Conservation (phyloP, 495 filamentous ascomycete genomes). For the Xanthoparmelia taractica region DNA sequence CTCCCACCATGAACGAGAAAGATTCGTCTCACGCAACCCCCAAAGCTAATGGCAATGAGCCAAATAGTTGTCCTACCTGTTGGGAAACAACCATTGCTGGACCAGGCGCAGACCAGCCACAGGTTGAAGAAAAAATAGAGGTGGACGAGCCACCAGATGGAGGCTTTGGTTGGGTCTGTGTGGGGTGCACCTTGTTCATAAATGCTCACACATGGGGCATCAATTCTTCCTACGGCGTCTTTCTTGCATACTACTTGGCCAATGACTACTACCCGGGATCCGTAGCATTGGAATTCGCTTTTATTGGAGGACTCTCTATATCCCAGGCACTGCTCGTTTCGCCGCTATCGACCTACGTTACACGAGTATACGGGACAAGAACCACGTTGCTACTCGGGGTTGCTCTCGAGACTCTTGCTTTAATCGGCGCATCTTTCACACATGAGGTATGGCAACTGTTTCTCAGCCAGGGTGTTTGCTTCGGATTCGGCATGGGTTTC, state of each 20-base stretch:
- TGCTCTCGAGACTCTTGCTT: conserved; percentile 44
- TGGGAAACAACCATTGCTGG: not conserved
- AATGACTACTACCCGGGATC: conserved; percentile 48
- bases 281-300: conserved; percentile 52
- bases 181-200: conserved; percentile 44
- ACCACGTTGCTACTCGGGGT: conserved; percentile 47
- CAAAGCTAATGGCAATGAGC: not conserved
- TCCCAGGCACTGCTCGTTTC: conserved; percentile 52
- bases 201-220: conserved; percentile 58
- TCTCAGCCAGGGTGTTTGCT: conserved; percentile 62
- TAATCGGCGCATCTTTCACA: conserved; percentile 56
- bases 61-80: not conserved
- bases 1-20: conserved; percentile 11
- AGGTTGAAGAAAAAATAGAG: conserved; percentile 6
- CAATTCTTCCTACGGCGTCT: conserved; percentile 51
- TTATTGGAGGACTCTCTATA: conserved; percentile 60
- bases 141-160: conserved; percentile 44
- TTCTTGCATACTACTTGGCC: conserved; percentile 56
- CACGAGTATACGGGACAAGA: conserved; percentile 44
- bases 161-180: conserved; percentile 55
- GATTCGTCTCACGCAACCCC: not conserved
- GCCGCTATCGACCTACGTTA: conserved; percentile 49
- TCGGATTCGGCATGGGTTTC: conserved; percentile 65
- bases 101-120: not conserved
- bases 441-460: conserved; percentile 61